Conservation (phyloP, 805 yeast genomes). For the Candida methanosorbosa region DNA sequence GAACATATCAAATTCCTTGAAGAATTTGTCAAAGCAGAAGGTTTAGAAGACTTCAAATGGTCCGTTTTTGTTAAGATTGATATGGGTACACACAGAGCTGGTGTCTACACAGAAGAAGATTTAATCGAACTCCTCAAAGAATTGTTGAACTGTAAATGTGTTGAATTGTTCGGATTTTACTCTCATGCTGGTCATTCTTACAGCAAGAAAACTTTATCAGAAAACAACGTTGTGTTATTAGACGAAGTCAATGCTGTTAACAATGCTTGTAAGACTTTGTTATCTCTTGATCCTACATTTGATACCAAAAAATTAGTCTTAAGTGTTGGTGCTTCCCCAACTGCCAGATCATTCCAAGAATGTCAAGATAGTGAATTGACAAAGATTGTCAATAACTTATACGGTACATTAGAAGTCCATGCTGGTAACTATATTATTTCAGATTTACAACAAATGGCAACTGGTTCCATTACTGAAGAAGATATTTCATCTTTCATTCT, state of each 20-base stretch:
- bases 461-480: conserved; percentile 41
- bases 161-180: conserved; percentile 58
- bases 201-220: conserved; percentile 31
- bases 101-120: conserved; percentile 25
- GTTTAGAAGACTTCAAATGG: conserved; percentile 33
- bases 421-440: conserved; percentile 76
- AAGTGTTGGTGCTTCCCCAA: conserved; percentile 81
- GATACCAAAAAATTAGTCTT: conserved; percentile 33
- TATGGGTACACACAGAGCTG: conserved; percentile 69
- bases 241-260: conserved; percentile 52
- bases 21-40: conserved; percentile 23
- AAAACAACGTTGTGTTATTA: conserved; percentile 39
- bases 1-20: conserved; percentile 45
- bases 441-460: conserved; percentile 72
- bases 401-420: conserved; percentile 54
- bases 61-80: conserved; percentile 60
- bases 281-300: conserved; percentile 24
- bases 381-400: conserved; percentile 10
- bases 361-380: conserved; percentile 8
- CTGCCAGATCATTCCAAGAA: conserved; percentile 43
- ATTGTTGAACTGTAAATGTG: conserved; percentile 18
- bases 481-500: conserved; percentile 44
- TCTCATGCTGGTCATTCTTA: conserved; percentile 80
- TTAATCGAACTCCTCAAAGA: conserved; percentile 8
- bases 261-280: conserved; percentile 37